Percentiles rank a stretch among this genome's conserved stretches.
Conservation (phyloP, 352 stramenopile species). For the Chrysophaeum taylorii region DNA sequence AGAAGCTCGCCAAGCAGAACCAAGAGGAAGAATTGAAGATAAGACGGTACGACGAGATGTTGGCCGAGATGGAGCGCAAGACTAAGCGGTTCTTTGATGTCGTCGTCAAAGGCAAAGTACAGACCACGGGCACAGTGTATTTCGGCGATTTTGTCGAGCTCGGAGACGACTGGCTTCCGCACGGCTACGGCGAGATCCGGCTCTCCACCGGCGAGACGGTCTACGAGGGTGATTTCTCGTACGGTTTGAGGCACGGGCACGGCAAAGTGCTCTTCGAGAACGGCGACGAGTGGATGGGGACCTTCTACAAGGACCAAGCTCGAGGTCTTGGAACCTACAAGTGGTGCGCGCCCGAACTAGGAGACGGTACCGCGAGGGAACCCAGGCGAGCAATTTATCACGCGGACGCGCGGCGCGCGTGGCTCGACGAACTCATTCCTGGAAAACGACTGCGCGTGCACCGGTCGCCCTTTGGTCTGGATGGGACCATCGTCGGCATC, state of each 20-base stretch:
- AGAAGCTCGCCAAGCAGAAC: background rate
- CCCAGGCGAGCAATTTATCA: background rate
- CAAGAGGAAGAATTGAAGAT: background rate
- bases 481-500: background rate
- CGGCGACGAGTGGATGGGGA: background rate
- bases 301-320: background rate
- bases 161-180: background rate
- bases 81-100: constrained; percentile 11
- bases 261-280: background rate
- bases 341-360: background rate
- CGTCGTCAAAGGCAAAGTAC: background rate
- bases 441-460: background rate
- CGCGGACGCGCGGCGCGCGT: background rate
- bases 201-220: background rate
- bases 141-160: background rate
- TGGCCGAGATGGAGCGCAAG: background rate
- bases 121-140: background rate
- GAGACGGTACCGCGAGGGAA: too few species aligned
- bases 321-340: background rate
- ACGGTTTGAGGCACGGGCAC: background rate
- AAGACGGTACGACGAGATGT: background rate
- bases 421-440: background rate
- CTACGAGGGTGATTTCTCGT: background rate
- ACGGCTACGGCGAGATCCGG: constrained; percentile 7
- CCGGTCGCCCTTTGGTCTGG: background rate